Percentiles rank a stretch among this genome's conserved stretches.
phyloP scores from a whole-genome alignment of 177 flowering plant species.

The Vitis hybrid region DNA sequence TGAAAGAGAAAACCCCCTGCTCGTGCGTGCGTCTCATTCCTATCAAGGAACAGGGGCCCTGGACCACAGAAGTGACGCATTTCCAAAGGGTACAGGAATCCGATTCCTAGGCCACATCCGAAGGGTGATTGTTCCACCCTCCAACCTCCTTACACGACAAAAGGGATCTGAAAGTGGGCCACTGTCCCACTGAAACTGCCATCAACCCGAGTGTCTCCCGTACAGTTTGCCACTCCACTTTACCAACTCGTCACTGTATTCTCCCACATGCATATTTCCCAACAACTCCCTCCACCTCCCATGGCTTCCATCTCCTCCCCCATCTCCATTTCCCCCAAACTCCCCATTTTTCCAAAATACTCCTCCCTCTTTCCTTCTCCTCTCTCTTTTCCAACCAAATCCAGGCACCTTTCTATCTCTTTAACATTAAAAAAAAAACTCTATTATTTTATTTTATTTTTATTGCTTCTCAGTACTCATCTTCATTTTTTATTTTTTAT shows the following conservation, averaged over 20 bases:
- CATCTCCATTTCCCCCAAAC: constrained; percentile 6
- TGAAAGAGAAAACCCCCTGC: too few relatives aligned
- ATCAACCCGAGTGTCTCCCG: too few relatives aligned
- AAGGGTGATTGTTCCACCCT: too few relatives aligned
- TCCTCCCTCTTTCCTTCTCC: background rate
- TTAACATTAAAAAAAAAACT: background rate
- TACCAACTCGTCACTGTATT: background rate
- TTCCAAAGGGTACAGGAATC: too few relatives aligned
- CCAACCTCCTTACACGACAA: too few relatives aligned
- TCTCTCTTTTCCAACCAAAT: background rate
- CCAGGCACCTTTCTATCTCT: constrained; percentile 5
- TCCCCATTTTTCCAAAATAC: background rate
- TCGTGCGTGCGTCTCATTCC: too few relatives aligned
- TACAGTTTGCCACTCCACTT: background rate
- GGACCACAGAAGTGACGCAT: too few relatives aligned
- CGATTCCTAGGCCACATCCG: too few relatives aligned
- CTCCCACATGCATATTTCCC: background rate
- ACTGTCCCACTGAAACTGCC: too few relatives aligned
- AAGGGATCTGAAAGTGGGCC: too few relatives aligned
- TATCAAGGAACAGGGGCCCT: too few relatives aligned
- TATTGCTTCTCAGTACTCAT: background rate
- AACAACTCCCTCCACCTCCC: constrained; percentile 1
- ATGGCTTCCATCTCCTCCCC: constrained; percentile 13
- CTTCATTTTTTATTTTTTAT: too few relatives aligned
- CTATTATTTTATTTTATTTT: background rate